Base-by-base conservation (phyloP, 1,284 basidiomycete species). In the Ustanciosporium gigantosporum region DNA sequence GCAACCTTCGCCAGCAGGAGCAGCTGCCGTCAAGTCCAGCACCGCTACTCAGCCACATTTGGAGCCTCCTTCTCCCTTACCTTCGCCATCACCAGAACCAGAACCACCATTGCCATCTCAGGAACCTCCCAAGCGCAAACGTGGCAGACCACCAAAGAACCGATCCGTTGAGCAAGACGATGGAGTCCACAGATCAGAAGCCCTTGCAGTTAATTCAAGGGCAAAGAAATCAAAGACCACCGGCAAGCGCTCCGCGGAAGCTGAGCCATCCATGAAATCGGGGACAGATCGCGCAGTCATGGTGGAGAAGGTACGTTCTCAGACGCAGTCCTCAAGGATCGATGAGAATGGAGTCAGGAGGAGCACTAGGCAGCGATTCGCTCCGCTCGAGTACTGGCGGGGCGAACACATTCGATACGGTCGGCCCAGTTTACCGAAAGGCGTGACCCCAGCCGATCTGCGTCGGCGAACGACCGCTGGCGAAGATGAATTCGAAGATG, bases 381-480 rank as follows among this genome's bases (percentile, higher is more conserved):
- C 81, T 37, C 95, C 94, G 2, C 81, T 98, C 22, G 88, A 91
- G 31, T 95, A 83, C 81, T 98, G 95, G 95, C 85, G 90, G n/a
- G 86, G 86, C 61, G 94, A 98, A 78, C 87, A 86, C 56, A 84
- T 91, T 21, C 86, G 92, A 6, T 96, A 91, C 68, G 44, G 81
- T 8, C 59, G 73, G 3, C 67, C 75, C 5, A 56, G 68, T 31
- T 46, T 58, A n/a, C 59, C 50, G 14, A 37, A n/a, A 25, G 64
- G 52, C 13, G 27, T 39, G 5, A 57, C 41, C 0, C n/a, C 36
- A 1, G 61, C 47, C 1, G 61, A 58, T 17, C 36, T 58, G 25
- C 50, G 46, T 13, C 36, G 45, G 31, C 42, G 36, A 29, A 25
- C 52, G 44, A 32, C 59, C 38, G 50, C 48, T 3, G 70, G 53